These are phyloP conservation scores for Phytophthora cactorum DNA, from an alignment of 352 stramenopile genomes.

Conservation along the genomic window DNA sequence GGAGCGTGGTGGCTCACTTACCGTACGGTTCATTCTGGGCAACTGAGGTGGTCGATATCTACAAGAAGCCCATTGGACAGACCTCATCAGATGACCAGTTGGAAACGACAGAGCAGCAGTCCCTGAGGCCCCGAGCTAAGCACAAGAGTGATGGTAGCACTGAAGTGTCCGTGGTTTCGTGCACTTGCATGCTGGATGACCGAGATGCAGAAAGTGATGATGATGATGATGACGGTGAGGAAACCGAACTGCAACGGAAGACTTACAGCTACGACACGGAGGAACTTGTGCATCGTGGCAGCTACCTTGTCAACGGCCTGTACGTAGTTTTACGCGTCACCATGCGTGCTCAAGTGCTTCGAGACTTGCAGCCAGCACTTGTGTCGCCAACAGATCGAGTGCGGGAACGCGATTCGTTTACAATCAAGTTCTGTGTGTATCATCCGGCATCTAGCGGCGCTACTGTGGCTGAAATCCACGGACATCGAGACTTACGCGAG, in stretches of 20 bases:
- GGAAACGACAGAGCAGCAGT: neutral
- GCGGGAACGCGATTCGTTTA: constrained; percentile 58
- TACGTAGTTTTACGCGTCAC: constrained; percentile 58
- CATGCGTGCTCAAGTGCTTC: constrained; percentile 55
- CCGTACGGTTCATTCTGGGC: constrained; percentile 39
- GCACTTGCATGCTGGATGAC: constrained; percentile 53
- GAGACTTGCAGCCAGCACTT: constrained; percentile 26
- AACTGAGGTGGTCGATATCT: constrained; percentile 3
- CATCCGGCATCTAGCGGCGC: constrained; percentile 52
- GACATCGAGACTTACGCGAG: constrained; percentile 57
- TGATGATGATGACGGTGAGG: constrained; percentile 11
- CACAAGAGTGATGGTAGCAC: neutral
- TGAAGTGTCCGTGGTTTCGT: constrained; percentile 38
- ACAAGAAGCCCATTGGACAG: neutral
- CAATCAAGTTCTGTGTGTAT: constrained; percentile 63
- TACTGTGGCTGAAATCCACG: constrained; percentile 35
- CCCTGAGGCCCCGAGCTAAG: neutral
- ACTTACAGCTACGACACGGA: constrained; percentile 59
- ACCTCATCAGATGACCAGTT: neutral
- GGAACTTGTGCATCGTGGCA: constrained; percentile 64
- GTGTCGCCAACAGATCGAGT: constrained; percentile 53
- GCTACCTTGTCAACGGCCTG: constrained; percentile 63
- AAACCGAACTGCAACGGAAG: constrained; percentile 8
- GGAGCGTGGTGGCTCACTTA: constrained; percentile 40
- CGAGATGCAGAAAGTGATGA: constrained; percentile 27